Evolutionary conservation across 2,329 filamentous ascomycete species (phyloP).

Genomic region (Zymoseptoria tritici): DNA sequence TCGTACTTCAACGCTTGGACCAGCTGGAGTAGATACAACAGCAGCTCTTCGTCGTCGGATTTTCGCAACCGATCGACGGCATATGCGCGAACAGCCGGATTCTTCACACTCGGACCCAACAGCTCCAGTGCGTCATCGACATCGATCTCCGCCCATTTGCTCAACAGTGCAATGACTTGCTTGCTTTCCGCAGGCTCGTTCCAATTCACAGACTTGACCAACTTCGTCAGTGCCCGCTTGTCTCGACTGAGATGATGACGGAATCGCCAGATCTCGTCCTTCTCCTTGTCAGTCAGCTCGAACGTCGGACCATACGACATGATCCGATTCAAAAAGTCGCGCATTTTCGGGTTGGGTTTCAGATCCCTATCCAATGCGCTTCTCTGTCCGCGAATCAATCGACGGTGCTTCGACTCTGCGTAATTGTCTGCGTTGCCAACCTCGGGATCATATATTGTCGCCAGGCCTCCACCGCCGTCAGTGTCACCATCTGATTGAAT

Average conservation of each 20-base stretch:
- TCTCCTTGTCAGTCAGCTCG: constrained; percentile 78
- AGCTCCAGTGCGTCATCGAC: constrained; percentile 93
- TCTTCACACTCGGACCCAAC: constrained; percentile 85
- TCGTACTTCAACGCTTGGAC: constrained; percentile 96
- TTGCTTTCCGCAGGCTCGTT: constrained; percentile 74
- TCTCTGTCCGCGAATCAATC: constrained; percentile 82
- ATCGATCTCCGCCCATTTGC: constrained; percentile 94
- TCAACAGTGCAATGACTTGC: constrained; percentile 81
- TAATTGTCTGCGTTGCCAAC: constrained; percentile 85
- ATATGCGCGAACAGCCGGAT: constrained; percentile 79
- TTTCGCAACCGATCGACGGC: constrained; percentile 88
- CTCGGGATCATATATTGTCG: constrained; percentile 89
- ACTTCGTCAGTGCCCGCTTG: constrained; percentile 82
- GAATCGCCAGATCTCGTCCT: constrained; percentile 96
- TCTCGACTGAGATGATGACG: constrained; percentile 88
- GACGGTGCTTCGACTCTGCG: constrained; percentile 87
- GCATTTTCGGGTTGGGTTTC: constrained; percentile 90
- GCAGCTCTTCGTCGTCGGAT: constrained; percentile 82
- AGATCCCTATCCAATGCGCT: constrained; percentile 90
- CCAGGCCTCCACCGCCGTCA: constrained; percentile 55
- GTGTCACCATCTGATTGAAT: constrained; percentile 62
- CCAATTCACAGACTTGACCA: constrained; percentile 97
- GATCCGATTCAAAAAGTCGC: constrained; percentile 85
- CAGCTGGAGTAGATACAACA: constrained; percentile 85
- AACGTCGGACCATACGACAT: constrained; percentile 91